Base-by-base conservation (phyloP, 768 basidiomycete species). In the Mycena sanguinolenta region DNA sequence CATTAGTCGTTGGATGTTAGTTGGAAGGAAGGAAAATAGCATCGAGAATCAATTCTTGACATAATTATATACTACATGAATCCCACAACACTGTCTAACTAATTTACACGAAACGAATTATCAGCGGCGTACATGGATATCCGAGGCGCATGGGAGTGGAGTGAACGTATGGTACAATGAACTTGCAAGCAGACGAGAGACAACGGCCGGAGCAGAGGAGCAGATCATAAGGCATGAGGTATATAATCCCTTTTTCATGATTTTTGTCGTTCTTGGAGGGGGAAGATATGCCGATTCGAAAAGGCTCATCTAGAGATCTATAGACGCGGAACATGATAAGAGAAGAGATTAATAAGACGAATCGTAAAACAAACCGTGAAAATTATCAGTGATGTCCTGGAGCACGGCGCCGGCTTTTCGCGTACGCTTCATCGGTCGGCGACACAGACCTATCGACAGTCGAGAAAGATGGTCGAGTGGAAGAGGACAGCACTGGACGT, bases 381-480 rank as follows among this genome's bases (percentile, higher is more conserved):
- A 17, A 30, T 49, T 12, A 49, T 57, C 32, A 67, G 23, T 6
- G 6, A 23, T 61, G 57, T 25, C 49, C 36, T 23, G 30, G 34
- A 21, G 65, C 63, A 49, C 58, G 66, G 21, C 66, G 54, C 8
- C 67, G 62, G 25, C 49, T 66, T 4, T 71, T 66, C 5, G 64
- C 53, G 36, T 66, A 65, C 27, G 59, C 64, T 60, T 63, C 59
- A 16, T 66, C 70, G 16, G 65, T 71, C 30, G 64, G 69, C 58
- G 69, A 70, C 32, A 60, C 13, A n/a, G 57, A 52, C 0, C 17
- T 44, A 1, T 54, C 30, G 23, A 49, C 30, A 36, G 32, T 32
- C 6, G 60, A 60, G 23, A 53, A n/a, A 10, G 58, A 28, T 14
- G 52, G 27, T 30, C 32, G 14, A 8, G 23, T 39, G 6, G 63